Base-by-base conservation (phyloP, 1,284 basidiomycete species). In the Cryptococcus sp. region DNA sequence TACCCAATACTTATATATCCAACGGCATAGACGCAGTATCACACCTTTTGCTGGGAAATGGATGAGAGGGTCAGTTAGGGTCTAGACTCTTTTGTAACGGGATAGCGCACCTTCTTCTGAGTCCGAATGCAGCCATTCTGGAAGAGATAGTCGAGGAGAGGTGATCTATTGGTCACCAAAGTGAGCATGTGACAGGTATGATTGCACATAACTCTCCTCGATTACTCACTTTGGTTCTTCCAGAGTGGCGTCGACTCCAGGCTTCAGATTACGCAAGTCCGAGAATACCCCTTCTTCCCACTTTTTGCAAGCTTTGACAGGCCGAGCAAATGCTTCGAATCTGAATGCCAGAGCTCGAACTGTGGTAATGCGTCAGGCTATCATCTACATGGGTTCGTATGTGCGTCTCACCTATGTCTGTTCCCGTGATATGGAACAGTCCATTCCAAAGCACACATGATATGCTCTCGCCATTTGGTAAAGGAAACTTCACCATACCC, bases 51-150 rank as follows among this genome's bases (percentile, higher is more conserved):
- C 28, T 33, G 28, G 28, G 5, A 9, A 9, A 33, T 33, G 28
- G 28, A 23, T n/a, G n/a, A 7, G 2, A 28, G 23, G 44, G 5
- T 28, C 23, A 46, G 36, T 49, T 9, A 36, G 38, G 15, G 9
- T 21, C 23, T 37, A n/a, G 18, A 15, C 33, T 37, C 33, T 35
- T 49, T 37, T 49, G 13, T 11, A 4, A 35, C 8, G 21, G 35
- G 16, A 28, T 2, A 89, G 72, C 92, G 91, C 79, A 93, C 91
- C 79, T 94, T 94, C 82, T 95, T 96, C 75, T 95, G 91, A 0
- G 92, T 95, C 43, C 91, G 85, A 62, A 96, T 94, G 74, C 91
- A 93, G 69, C 92, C 90, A 68, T 90, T 91, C 76, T 92, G 91
- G 84, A 94, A 95, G 15, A 96, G 79, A 36, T 93, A 81, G 69